phyloP scores from a whole-genome alignment of 2,329 filamentous ascomycete species.

The Fusarium hainanense region DNA sequence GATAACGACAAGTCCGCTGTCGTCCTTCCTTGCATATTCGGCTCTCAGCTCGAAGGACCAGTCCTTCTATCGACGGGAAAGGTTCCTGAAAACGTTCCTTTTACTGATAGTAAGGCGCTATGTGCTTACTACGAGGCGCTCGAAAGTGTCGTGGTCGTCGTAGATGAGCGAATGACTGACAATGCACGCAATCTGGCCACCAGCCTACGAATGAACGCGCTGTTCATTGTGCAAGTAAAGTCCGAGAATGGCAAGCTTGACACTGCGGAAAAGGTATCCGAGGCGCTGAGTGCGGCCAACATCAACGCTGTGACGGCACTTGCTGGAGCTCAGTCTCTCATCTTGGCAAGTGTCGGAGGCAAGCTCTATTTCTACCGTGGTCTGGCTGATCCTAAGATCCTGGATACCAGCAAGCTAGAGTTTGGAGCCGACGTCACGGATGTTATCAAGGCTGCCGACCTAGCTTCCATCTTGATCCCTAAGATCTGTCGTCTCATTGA shows the following conservation, averaged over 20 bases:
- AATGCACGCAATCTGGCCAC: constrained; percentile 22
- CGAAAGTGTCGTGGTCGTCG: not conserved
- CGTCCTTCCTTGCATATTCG: constrained; percentile 19
- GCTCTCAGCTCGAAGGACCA: constrained; percentile 7
- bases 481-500: not conserved
- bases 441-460: accelerated
- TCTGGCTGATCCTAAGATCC: not conserved
- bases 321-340: constrained; percentile 20
- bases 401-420: constrained; percentile 1
- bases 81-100: not conserved
- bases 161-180: constrained; percentile 16
- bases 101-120: not conserved
- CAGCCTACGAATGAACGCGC: not conserved
- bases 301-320: constrained; percentile 13
- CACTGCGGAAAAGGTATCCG: not conserved
- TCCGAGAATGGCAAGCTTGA: not conserved
- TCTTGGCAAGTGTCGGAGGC: not conserved
- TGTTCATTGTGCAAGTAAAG: constrained; percentile 12
- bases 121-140: constrained; percentile 5
- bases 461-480: not conserved
- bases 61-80: not conserved
- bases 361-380: constrained; percentile 18
- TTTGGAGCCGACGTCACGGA: constrained; percentile 3
- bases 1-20: not conserved
- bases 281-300: not conserved